phyloP scores from a whole-genome alignment of 805 yeast species.

The Kuraishia floccosa region DNA sequence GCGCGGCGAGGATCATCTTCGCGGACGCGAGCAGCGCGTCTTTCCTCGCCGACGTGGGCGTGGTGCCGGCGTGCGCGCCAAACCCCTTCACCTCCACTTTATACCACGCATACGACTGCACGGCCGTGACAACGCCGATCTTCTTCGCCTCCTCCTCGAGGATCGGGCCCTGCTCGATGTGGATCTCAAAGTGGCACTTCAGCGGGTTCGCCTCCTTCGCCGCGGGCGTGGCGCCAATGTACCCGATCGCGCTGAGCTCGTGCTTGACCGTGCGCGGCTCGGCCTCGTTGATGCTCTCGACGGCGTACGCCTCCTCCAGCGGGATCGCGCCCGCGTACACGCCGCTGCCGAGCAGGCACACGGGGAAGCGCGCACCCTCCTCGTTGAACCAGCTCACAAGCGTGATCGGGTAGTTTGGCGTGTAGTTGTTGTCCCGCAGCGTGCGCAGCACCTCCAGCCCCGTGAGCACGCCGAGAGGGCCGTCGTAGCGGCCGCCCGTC shows the following conservation, averaged over 20 bases:
- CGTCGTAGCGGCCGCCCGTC: conserved; percentile 69
- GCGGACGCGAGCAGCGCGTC: conserved; percentile 55
- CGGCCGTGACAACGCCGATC: conserved; percentile 58
- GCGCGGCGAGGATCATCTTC: conserved; percentile 40
- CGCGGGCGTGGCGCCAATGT: conserved; percentile 41
- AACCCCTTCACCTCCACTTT: conserved; percentile 43
- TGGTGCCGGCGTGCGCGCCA: conserved; percentile 66
- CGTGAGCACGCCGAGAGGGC: conserved; percentile 55
- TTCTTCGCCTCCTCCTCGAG: conserved; percentile 42
- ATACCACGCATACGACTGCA: conserved; percentile 56
- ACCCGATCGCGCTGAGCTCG: conserved; percentile 52
- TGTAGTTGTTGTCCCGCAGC: conserved; percentile 43
- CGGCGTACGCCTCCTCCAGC: conserved; percentile 34
- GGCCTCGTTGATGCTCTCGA: conserved; percentile 34
- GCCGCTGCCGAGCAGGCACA: conserved; percentile 51
- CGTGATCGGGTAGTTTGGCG: conserved; percentile 55
- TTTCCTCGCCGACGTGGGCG: conserved; percentile 48
- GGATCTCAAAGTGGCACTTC: conserved; percentile 63
- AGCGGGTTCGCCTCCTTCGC: conserved; percentile 39
- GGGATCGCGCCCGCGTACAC: conserved; percentile 49
- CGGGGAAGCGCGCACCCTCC: conserved; percentile 72
- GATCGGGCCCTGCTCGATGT: conserved; percentile 69
- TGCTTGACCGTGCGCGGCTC: conserved; percentile 35
- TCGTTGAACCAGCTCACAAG: conserved; percentile 65
- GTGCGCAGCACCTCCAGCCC: conserved; percentile 61